Conservation (phyloP, 257 asterid genomes). For the Ilex asprella region DNA sequence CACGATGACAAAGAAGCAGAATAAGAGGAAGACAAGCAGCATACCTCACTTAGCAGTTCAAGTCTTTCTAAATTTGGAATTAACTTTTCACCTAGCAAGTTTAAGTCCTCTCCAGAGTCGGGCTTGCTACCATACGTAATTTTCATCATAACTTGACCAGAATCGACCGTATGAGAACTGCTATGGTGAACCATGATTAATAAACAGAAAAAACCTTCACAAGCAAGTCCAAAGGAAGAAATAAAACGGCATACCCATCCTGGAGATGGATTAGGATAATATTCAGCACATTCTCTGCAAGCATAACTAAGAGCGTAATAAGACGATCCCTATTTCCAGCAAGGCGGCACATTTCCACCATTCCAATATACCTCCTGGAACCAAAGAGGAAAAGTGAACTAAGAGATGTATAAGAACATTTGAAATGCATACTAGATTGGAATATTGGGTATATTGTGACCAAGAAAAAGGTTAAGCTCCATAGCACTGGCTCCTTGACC, state of each 20-base stretch:
- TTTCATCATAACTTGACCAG: slow-evolving; percentile 29
- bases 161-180: slow-evolving; percentile 25
- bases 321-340: slow-evolving; percentile 69
- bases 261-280: slow-evolving; percentile 72
- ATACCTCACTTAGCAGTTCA: slow-evolving; percentile 73
- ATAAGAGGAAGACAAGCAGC: slow-evolving; percentile 9
- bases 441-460: neutral
- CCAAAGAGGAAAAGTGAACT: neutral
- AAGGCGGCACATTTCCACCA: slow-evolving; percentile 77
- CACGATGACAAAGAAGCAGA: too few species aligned
- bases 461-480: too few species aligned
- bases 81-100: slow-evolving; percentile 50
- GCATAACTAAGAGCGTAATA: slow-evolving; percentile 62
- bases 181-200: slow-evolving; percentile 9
- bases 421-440: neutral
- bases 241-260: slow-evolving; percentile 50
- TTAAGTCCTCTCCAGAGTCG: slow-evolving; percentile 44
- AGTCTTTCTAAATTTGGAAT: slow-evolving; percentile 71
- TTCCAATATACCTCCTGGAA: slow-evolving; percentile 76
- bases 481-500: too few species aligned
- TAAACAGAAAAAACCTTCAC: neutral
- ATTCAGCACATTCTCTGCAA: slow-evolving; percentile 83
- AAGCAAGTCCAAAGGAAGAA: neutral
- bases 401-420: neutral
- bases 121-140: slow-evolving; percentile 27